These are phyloP conservation scores for Lojkania enalia DNA, from an alignment of 2,329 filamentous ascomycete genomes.

Conservation along the genomic window DNA sequence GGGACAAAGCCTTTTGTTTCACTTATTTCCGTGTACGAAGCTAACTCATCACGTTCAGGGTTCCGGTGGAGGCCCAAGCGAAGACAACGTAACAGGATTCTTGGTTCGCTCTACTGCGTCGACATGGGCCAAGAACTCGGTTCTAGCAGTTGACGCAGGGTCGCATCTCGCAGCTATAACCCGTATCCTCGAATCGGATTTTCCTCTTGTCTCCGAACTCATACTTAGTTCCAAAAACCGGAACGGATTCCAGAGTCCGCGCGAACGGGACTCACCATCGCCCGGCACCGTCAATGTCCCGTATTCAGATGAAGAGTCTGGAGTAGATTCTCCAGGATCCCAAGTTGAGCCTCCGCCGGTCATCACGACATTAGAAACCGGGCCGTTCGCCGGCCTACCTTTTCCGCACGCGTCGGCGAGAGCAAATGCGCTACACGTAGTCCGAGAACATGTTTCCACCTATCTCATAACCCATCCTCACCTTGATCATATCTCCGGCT, in stretches of 20 bases:
- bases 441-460: conserved; percentile 77
- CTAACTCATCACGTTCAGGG: conserved; percentile 63
- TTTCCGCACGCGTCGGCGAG: conserved; percentile 67
- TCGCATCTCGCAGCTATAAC: conserved; percentile 85
- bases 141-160: conserved; percentile 92
- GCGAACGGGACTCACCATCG: conserved; percentile 27
- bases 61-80: conserved; percentile 83
- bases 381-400: conserved; percentile 79
- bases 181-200: conserved; percentile 68
- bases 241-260: conserved; percentile 20
- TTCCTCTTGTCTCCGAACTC: conserved; percentile 47
- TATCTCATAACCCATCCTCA: conserved; percentile 97
- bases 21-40: too few species aligned
- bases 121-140: conserved; percentile 78
- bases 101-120: conserved; percentile 80
- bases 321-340: conserved; percentile 29
- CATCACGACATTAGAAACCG: conserved; percentile 60
- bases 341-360: conserved; percentile 41
- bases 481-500: conserved; percentile 87
- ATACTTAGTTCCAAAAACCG: conserved; percentile 14
- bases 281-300: conserved; percentile 26
- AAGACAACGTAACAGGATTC: conserved; percentile 87
- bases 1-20: too few species aligned
- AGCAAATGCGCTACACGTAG: conserved; percentile 80
- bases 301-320: conserved; percentile 35